Evolutionary conservation across 164 flowering plant species (phyloP).

Genomic region (Berberis vulgaris): DNA sequence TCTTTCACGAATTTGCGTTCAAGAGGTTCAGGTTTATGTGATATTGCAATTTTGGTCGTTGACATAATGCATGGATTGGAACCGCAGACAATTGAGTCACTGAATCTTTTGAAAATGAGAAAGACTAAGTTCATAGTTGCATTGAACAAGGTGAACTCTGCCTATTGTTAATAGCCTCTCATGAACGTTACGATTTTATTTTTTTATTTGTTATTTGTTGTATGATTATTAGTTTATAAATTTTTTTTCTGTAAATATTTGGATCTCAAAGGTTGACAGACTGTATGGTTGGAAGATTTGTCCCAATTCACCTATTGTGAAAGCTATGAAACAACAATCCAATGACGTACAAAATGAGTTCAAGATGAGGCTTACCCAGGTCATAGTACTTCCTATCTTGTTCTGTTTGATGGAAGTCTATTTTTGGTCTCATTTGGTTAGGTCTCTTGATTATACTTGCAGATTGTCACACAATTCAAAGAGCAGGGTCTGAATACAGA

Average conservation of each 20-base stretch:
- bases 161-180: neutral
- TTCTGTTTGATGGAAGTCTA: neutral
- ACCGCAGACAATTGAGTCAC: constrained; percentile 94
- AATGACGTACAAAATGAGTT: constrained; percentile 79
- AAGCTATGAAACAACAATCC: constrained; percentile 77
- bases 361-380: constrained; percentile 65
- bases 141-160: constrained; percentile 65
- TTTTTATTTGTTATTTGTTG: neutral
- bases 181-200: neutral
- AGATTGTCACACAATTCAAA: no score
- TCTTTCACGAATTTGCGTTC: constrained; percentile 93
- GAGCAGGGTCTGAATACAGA: no score
- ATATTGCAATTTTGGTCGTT: constrained; percentile 93
- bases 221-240: neutral
- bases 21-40: constrained; percentile 95
- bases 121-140: constrained; percentile 94
- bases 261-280: constrained; percentile 69
- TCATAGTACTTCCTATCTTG: constrained; percentile 10
- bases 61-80: constrained; percentile 99
- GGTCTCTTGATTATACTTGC: no score
- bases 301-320: constrained; percentile 72
- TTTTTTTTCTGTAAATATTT: constrained; percentile 4
- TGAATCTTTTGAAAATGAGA: constrained; percentile 90
- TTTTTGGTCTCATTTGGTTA: no score
- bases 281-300: constrained; percentile 87